phyloP scores from a whole-genome alignment of 2,329 filamentous ascomycete genomes.

The Aspergillus pseudoglaucus region DNA sequence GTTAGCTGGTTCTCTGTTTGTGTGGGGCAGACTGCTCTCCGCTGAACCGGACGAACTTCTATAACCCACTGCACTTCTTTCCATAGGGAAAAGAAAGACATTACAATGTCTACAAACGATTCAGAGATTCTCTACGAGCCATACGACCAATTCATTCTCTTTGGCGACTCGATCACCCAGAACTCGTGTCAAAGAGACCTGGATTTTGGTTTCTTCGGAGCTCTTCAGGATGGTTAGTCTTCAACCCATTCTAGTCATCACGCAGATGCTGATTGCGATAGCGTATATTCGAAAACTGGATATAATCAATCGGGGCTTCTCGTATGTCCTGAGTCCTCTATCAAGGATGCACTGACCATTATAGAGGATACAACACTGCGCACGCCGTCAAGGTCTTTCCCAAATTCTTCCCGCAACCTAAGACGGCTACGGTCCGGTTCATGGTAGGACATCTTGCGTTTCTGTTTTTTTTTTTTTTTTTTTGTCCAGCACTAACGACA shows the following conservation, averaged over 20 bases:
- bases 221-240: conserved; percentile 60
- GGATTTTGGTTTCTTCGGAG: conserved; percentile 69
- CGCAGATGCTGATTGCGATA: conserved; percentile 27
- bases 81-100: neutral
- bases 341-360: conserved; percentile 6
- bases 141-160: conserved; percentile 71
- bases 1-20: too few relatives aligned
- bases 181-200: conserved; percentile 53
- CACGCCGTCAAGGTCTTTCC: conserved; percentile 66
- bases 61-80: too few relatives aligned
- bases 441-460: conserved; percentile 28
- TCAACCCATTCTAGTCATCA: neutral
- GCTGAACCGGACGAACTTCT: too few relatives aligned
- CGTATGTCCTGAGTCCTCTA: too few relatives aligned
- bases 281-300: conserved; percentile 73
- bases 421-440: conserved; percentile 41
- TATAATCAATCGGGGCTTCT: conserved; percentile 80
- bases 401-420: conserved; percentile 62
- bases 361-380: conserved; percentile 71
- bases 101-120: neutral
- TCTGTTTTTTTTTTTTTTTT: neutral
- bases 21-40: too few relatives aligned
- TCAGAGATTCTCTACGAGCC: conserved; percentile 24
- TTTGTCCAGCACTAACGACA: neutral
- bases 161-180: conserved; percentile 87